Conservation (phyloP, 768 basidiomycete genomes). For the Lanmaoa pseudosensibilis region DNA sequence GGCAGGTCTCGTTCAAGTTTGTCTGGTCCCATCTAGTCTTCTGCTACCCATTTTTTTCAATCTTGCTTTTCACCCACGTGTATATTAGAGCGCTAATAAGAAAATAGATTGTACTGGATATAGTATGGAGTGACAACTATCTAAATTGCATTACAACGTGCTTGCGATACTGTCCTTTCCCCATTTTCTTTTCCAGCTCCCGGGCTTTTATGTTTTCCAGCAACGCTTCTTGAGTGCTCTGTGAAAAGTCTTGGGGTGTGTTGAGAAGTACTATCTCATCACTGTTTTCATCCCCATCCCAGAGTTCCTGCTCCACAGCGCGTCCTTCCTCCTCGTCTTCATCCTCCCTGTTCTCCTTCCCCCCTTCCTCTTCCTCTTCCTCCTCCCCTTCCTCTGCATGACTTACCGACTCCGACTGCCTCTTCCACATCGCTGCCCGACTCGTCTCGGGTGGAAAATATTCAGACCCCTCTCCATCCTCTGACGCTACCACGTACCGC, state of each 20-base stretch:
- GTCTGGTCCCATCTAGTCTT: not conserved
- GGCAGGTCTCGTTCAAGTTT: conserved; percentile 10
- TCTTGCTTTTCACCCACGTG: not conserved
- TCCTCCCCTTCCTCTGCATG: not conserved
- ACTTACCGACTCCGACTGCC: conserved; percentile 6
- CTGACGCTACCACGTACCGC: conserved; percentile 12
- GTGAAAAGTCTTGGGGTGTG: conserved; percentile 14
- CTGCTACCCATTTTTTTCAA: not conserved
- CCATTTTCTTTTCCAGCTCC: conserved; percentile 18
- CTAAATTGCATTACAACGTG: conserved; percentile 14
- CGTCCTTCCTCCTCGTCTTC: conserved; percentile 12
- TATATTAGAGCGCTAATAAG: not conserved
- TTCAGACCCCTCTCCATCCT: conserved; percentile 18
- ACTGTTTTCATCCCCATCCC: not conserved
- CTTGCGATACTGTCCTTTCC: conserved; percentile 11
- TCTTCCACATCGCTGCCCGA: conserved; percentile 29
- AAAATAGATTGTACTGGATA: not conserved
- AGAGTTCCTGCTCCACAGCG: conserved; percentile 12
- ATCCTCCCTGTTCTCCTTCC: not conserved
- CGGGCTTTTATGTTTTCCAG: conserved; percentile 5
- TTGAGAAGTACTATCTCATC: not conserved
- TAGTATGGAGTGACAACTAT: not conserved
- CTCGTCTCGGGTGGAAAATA: conserved; percentile 32
- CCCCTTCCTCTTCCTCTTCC: not conserved
- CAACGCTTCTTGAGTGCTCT: not conserved